Evolutionary conservation across 805 yeast genomes (phyloP).

Genomic region (Candida odintsovae): DNA sequence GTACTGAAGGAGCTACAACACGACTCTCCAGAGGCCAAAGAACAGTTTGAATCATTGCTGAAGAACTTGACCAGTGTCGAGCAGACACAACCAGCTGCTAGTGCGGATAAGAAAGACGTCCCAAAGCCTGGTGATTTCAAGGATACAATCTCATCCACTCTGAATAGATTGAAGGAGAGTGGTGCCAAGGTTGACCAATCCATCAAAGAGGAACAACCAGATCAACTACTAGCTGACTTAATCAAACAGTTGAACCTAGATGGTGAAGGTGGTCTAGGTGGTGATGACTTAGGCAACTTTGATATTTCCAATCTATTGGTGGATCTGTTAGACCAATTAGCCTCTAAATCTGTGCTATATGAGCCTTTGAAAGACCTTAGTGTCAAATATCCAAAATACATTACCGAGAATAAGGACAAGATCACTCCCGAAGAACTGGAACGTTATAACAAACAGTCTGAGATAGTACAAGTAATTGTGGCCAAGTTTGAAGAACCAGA

Average conservation of each 20-base stretch:
- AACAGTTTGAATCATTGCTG: conserved; percentile 42
- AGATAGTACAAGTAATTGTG: conserved; percentile 55
- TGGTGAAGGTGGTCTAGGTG: conserved; percentile 31
- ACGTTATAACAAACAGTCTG: conserved; percentile 57
- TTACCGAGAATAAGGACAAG: conserved; percentile 44
- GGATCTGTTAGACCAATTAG: conserved; percentile 75
- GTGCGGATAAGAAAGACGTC: conserved; percentile 5
- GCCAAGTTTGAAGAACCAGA: conserved; percentile 57
- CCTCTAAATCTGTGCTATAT: conserved; percentile 79
- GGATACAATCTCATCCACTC: conserved; percentile 71
- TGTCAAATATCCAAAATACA: conserved; percentile 66
- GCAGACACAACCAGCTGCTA: conserved; percentile 1
- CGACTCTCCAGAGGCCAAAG: conserved; percentile 47
- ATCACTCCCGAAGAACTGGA: conserved; percentile 36
- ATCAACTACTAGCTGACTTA: conserved; percentile 55
- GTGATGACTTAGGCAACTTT: conserved; percentile 34
- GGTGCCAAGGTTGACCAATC: conserved; percentile 65
- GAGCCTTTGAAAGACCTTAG: conserved; percentile 84
- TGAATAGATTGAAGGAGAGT: conserved; percentile 71
- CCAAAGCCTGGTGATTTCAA: conserved; percentile 40
- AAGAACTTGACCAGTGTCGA: conserved; percentile 24
- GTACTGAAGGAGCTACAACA: conserved; percentile 28
- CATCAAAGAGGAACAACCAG: conserved; percentile 44
- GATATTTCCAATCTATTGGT: conserved; percentile 60
- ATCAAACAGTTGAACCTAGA: conserved; percentile 53